Evolutionary conservation across 139 green algal species (phyloP), one percentile per base, ranked within the genome.

Genomic region (Chlamydomonas sp.): DNA sequence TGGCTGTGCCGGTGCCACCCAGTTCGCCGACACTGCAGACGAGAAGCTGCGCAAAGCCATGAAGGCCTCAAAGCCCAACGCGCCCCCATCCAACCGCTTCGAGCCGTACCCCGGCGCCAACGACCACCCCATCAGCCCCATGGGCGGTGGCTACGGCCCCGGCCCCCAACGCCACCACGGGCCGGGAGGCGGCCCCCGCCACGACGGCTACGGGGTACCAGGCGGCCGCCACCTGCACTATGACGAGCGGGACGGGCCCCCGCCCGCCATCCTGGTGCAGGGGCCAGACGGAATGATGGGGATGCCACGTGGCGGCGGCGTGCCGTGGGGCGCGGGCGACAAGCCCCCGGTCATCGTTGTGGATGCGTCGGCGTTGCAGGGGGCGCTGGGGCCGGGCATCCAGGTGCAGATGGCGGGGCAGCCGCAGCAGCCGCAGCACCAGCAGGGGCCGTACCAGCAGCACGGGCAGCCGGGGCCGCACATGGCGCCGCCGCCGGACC

Each of bases 31-130:
- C 68, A 78, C 73, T 2, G 59, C 18, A 1, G 81, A 86, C 5
- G 81, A 86, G 12, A 86, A 86, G 69, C 59, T 61, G 59, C 81
- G 81, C 58, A 86, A 86, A 61, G 17, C 16, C 17, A 2, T 57
- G 69, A 86, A 59, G 77, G 20, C 68, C 58, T 66, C 49, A 15
- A 14, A 1, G 66, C 62, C 14, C 77, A 74, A 67, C 67, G 69
- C 12, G 12, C 8, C 16, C 17, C 17, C 69, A 75, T 58, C 71
- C 20, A 63, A 84, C 10, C 64, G 79, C 2, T 84, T 76, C 79
- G 64, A 63, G 5, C 79, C 79, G 64, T 84, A 84, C 31, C 79
- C 79, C 15, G 79, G 79, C 64, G 79, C 79, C 64, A 63, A 49
- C 64, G 49, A 49, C 31, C 31, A 49, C 31, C 31, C 31, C 31